A percentile compares a stretch with the other conserved stretches of the same genome.
phyloP scores from a whole-genome alignment of 164 flowering plant genomes.

The Piper betle region DNA sequence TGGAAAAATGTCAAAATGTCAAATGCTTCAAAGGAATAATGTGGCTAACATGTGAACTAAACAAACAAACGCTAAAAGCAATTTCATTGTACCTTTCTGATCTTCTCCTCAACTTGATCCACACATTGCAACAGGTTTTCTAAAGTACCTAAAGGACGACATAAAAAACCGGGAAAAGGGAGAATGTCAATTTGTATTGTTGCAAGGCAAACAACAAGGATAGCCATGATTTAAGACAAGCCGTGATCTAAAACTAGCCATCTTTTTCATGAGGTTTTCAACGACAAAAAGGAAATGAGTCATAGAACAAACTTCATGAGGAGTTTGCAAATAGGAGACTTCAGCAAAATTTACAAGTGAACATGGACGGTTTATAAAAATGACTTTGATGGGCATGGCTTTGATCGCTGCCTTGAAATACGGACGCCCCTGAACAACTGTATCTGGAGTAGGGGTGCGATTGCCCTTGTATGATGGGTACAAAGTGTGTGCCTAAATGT shows the following conservation, averaged over 20 bases:
- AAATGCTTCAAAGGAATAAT: neutral
- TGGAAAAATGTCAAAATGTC: neutral
- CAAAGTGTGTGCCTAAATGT: slow-evolving; percentile 80
- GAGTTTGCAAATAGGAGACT: no score
- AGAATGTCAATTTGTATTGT: neutral
- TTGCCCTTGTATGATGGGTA: slow-evolving; percentile 89
- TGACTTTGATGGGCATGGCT: slow-evolving; percentile 75
- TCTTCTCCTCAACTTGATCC: slow-evolving; percentile 62
- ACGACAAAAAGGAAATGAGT: no score
- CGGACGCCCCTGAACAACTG: slow-evolving; percentile 85
- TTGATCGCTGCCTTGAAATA: slow-evolving; percentile 86
- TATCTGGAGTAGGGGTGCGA: slow-evolving; percentile 91
- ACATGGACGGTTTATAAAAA: no score
- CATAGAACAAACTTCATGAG: no score
- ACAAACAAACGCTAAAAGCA: neutral
- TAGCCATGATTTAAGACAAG: no score
- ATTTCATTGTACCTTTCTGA: slow-evolving; percentile 37
- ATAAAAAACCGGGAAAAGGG: neutral
- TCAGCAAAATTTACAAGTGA: no score
- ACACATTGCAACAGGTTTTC: slow-evolving; percentile 62
- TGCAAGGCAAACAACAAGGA: neutral
- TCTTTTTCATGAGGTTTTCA: no score
- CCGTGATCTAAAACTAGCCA: no score
- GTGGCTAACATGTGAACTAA: neutral
- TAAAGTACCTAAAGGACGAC: slow-evolving; percentile 38